A percentile compares a stretch with the other conserved stretches of the same genome.
Conservation (phyloP, 139 green algal species). For the Dunaliella sp. region DNA sequence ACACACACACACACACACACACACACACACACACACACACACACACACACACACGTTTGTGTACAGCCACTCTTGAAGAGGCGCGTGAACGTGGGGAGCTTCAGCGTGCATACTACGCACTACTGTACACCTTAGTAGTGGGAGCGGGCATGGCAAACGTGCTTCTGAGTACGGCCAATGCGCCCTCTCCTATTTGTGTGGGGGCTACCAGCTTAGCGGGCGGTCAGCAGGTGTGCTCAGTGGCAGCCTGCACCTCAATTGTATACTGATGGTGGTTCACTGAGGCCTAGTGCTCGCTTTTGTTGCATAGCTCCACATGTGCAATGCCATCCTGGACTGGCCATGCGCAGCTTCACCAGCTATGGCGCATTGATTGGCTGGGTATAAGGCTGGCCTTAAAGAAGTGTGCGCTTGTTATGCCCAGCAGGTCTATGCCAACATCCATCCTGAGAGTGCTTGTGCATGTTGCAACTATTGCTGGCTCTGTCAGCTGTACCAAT, state of each 20-base stretch:
- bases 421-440: neutral
- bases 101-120: constrained; percentile 72
- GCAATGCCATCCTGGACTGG: no score
- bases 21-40: neutral
- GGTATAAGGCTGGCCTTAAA: neutral
- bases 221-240: neutral
- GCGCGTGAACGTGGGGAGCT: constrained; percentile 68
- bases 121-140: constrained; percentile 56
- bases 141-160: constrained; percentile 12
- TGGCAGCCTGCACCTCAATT: no score
- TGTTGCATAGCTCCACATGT: no score
- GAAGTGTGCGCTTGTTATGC: neutral
- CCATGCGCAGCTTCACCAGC: no score
- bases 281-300: no score
- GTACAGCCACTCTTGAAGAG: constrained; percentile 62
- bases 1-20: neutral
- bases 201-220: neutral
- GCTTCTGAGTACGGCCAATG: constrained; percentile 33
- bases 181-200: neutral
- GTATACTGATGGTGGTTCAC: no score
- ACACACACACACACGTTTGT: neutral
- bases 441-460: neutral
- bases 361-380: no score
- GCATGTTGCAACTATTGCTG: neutral
- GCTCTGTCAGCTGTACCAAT: neutral